Percentiles rank a stretch among this genome's conserved stretches.
Evolutionary conservation across 345 rosid species (phyloP).

Genomic region (Camelina sativa): DNA sequence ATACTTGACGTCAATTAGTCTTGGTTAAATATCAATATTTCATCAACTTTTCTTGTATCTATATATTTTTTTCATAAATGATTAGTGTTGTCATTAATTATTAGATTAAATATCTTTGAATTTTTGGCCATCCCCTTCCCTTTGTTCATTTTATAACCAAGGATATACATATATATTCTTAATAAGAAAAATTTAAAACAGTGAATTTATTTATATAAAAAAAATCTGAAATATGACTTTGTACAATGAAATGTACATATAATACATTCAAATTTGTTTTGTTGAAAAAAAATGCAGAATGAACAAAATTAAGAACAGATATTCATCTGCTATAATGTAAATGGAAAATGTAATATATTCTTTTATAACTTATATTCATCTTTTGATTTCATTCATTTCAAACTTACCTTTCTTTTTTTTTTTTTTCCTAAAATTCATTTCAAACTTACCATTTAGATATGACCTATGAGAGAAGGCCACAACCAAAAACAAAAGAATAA

Average conservation of each 20-base stretch:
- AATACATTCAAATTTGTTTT: background rate
- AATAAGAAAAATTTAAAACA: background rate
- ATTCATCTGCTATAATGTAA: background rate
- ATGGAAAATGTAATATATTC: background rate
- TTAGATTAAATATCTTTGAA: no score
- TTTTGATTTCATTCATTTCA: background rate
- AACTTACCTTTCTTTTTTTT: background rate
- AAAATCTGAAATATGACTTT: background rate
- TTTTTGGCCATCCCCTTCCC: background rate
- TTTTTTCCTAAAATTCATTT: background rate
- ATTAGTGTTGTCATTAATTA: no score
- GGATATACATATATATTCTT: background rate
- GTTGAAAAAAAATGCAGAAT: background rate
- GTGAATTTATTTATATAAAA: background rate
- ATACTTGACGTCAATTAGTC: background rate
- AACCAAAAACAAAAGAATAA: background rate
- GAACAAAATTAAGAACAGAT: background rate
- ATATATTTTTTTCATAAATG: no score
- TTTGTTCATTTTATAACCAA: background rate
- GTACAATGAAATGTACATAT: background rate
- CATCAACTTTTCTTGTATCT: no score
- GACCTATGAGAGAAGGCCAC: slow-evolving; percentile 7
- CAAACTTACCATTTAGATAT: slow-evolving; percentile 9
- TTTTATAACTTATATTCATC: background rate
- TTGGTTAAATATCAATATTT: background rate